phyloP scores from a whole-genome alignment of 2,329 filamentous ascomycete species.

The Stemphylium beticola region DNA sequence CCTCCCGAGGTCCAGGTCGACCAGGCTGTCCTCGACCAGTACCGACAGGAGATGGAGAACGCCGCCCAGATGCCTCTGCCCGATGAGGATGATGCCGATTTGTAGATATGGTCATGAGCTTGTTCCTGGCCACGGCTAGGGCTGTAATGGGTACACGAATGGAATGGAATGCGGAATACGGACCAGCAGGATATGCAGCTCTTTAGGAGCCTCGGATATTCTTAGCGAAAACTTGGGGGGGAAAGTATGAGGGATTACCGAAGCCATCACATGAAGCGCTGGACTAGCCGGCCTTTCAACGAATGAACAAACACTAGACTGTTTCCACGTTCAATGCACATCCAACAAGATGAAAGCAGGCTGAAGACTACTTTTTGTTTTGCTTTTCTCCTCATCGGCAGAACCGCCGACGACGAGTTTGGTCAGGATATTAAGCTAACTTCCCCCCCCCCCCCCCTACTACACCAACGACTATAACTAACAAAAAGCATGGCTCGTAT shows the following conservation, averaged over 20 bases:
- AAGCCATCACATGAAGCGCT: conserved; percentile 32
- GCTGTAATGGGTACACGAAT: conserved; percentile 40
- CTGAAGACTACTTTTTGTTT: not conserved
- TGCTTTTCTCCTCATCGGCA: not conserved
- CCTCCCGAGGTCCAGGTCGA: conserved; percentile 93
- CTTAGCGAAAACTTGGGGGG: conserved; percentile 32
- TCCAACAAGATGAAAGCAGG: not conserved
- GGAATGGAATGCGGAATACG: conserved; percentile 33
- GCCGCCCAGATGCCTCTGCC: conserved; percentile 86
- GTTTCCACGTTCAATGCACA: conserved; percentile 3
- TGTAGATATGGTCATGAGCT: conserved; percentile 52
- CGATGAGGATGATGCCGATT: conserved; percentile 84
- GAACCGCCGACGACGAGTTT: too few species aligned
- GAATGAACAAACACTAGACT: conserved; percentile 40
- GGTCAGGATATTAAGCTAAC: too few species aligned
- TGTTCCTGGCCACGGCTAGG: conserved; percentile 24
- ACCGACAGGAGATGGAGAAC: conserved; percentile 85
- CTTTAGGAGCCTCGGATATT: conserved; percentile 36
- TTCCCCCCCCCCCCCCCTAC: not conserved
- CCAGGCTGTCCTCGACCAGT: conserved; percentile 77
- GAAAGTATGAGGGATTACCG: conserved; percentile 28
- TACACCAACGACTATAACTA: not conserved
- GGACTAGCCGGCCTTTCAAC: conserved; percentile 43
- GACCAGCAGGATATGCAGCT: conserved; percentile 23
- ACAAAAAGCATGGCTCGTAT: not conserved